Evolutionary conservation across 768 basidiomycete genomes (phyloP).

Genomic region (Psilocybe tampanensis): DNA sequence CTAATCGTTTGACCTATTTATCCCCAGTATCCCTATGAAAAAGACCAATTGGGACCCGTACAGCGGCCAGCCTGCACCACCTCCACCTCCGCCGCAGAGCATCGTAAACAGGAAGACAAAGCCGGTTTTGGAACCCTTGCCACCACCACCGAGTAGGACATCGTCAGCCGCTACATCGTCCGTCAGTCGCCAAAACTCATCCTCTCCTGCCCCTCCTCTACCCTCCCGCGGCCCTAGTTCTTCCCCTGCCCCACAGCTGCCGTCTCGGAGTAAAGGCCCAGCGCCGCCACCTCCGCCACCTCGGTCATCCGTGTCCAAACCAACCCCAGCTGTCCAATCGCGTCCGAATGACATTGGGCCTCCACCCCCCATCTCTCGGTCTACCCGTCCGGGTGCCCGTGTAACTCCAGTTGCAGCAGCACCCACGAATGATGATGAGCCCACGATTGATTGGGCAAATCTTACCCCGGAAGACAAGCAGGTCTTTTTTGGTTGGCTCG

Average conservation of each 20-base stretch:
- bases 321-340: conserved; percentile 12
- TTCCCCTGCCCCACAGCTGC: conserved; percentile 26
- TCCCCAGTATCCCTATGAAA: conserved; percentile 60
- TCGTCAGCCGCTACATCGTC: conserved; percentile 18
- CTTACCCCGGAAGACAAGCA: conserved; percentile 68
- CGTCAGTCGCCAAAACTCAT: conserved; percentile 14
- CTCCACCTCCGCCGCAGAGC: conserved; percentile 45
- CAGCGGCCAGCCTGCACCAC: conserved; percentile 52
- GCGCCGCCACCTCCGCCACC: conserved; percentile 17
- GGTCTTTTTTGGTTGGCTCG: conserved; percentile 77
- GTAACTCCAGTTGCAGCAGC: conserved; percentile 3
- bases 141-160: conserved; percentile 41
- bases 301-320: conserved; percentile 10
- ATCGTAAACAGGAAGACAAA: conserved; percentile 32
- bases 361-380: conserved; percentile 36
- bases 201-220: conserved; percentile 22
- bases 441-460: conserved; percentile 67
- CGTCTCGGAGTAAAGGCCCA: conserved; percentile 20
- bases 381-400: conserved; percentile 30
- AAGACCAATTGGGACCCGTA: conserved; percentile 69
- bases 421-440: conserved; percentile 13
- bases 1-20: background rate
- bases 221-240: conserved; percentile 24
- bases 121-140: conserved; percentile 28
- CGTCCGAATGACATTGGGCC: conserved; percentile 5